Conservation (phyloP, 2,329 filamentous ascomycete species). For the Knufia fluminis region DNA sequence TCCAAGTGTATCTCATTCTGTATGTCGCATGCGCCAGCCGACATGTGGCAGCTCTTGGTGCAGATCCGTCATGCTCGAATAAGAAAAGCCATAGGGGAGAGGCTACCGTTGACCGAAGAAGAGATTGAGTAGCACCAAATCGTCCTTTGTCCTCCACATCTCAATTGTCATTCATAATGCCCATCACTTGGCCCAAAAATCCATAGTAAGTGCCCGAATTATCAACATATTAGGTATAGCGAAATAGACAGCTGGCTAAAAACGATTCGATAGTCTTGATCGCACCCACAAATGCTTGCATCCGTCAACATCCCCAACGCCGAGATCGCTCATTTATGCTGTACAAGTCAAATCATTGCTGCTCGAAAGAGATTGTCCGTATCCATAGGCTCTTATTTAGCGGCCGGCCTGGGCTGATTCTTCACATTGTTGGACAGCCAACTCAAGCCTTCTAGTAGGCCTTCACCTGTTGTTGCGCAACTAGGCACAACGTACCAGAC, state of each 20-base stretch:
- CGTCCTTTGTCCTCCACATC: no score
- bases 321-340: slow-evolving; percentile 9
- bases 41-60: no score
- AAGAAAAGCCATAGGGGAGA: no score
- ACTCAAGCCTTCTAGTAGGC: slow-evolving; percentile 67
- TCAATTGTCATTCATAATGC: no score
- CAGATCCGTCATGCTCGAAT: no score
- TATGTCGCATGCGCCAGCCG: no score
- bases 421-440: slow-evolving; percentile 84
- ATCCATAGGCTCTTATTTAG: slow-evolving; percentile 7
- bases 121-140: no score
- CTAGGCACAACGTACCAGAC: slow-evolving; percentile 78
- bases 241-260: neutral
- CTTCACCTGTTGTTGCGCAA: slow-evolving; percentile 72
- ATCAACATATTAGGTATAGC: neutral
- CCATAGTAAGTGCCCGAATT: neutral
- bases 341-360: slow-evolving; percentile 1
- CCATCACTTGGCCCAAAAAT: no score
- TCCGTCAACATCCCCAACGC: slow-evolving; percentile 4
- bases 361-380: neutral
- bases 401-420: slow-evolving; percentile 31
- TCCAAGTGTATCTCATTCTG: no score
- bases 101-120: no score
- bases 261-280: neutral
- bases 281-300: neutral